Evolutionary conservation across 768 basidiomycete species (phyloP).

Genomic region (Lactarius pseudohatsudake): DNA sequence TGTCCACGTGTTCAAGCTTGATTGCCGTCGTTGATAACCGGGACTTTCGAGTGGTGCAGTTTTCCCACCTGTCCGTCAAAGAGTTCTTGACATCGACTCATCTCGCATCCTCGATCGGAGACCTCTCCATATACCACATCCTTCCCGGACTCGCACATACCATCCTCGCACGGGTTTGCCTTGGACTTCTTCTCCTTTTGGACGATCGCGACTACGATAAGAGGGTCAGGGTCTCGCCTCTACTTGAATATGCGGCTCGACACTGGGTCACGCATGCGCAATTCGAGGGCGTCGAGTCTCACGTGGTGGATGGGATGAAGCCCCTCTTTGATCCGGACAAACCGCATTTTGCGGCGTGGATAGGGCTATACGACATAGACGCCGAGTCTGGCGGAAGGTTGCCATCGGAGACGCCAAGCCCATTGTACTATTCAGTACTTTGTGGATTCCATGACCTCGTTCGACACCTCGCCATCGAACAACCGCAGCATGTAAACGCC

Average conservation of each 20-base stretch:
- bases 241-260: background rate
- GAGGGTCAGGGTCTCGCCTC: background rate
- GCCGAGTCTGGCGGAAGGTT: background rate
- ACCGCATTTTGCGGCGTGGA: background rate
- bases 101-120: background rate
- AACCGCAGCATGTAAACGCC: constrained; percentile 10
- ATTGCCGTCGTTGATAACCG: background rate
- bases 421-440: background rate
- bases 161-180: background rate
- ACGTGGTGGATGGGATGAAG: background rate
- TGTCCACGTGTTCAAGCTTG: constrained; percentile 17
- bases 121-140: background rate
- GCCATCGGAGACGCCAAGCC: background rate
- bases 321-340: constrained; percentile 2
- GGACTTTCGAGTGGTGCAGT: constrained; percentile 12
- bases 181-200: background rate
- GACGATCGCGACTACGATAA: background rate
- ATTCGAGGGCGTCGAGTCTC: background rate
- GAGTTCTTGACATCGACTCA: constrained; percentile 12
- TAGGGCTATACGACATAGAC: background rate
- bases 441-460: constrained; percentile 10
- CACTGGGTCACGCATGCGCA: constrained; percentile 5
- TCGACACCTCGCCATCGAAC: background rate
- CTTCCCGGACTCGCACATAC: background rate
- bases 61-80: constrained; percentile 16